Base-by-base conservation (phyloP, 2,329 filamentous ascomycete species). In the Scolecobasidium constrictum region DNA sequence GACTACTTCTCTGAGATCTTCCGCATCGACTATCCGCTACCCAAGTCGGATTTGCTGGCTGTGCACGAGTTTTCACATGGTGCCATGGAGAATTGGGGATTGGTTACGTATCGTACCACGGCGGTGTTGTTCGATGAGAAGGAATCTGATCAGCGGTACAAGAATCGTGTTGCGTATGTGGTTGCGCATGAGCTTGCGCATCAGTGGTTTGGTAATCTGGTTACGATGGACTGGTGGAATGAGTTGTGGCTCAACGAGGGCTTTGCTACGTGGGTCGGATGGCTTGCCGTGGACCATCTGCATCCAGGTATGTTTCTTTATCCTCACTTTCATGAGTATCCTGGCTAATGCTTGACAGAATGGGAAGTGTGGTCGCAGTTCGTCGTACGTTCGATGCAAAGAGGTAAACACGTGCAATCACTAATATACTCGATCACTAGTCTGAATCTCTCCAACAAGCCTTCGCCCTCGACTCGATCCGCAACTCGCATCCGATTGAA, bases 291-390 rank as follows among this genome's bases (percentile, higher is more conserved):
- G 46, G 86, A 96, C 58, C 76, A 93, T 58, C 77, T 96, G 43
- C 86, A 96, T 63, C 92, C 92, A 3, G 71, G 72, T 75, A 62
- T 49, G 62, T 50, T 17, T 21, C 4, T 15, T 6, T 15, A 9
- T 36, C 12, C 9, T 36, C 6, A 31, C 9, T 18, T 37, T 18
- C 17, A 23, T 18, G 9, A n/a, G 21, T 4, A 7, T 3, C 7
- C 3, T 26, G 5, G 26, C 42, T 44, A 44, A 44, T 22, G n/a
- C 9, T 4, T 36, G 45, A 21, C 48, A 75, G 90, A 95, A 52
- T 96, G 92, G 90, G 81, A 96, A 54, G 83, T 96, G 22, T 98
- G 92, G 92, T 82, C 85, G 46, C 88, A 95, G 66, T 98, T 95
- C 65, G 86, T 96, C 55, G 75, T 78, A 72, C 70, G 73, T 67